Evolutionary conservation across 2,329 filamentous ascomycete species (phyloP).

Genomic region (Sporothrix protearum): DNA sequence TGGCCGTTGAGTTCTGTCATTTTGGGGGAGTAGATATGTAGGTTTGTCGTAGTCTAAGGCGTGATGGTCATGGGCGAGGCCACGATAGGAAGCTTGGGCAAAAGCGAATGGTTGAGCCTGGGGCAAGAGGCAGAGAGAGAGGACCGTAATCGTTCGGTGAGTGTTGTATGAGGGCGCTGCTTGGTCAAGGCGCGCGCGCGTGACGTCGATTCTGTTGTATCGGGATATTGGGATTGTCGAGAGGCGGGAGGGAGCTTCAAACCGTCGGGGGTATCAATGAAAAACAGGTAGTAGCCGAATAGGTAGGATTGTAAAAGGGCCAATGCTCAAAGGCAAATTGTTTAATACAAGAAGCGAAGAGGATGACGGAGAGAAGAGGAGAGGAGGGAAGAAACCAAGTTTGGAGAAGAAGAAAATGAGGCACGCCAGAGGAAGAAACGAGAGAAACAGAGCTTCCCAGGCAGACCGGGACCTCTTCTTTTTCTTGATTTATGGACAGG

Average conservation of each 20-base stretch:
- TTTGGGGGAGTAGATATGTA: slow-evolving; percentile 27
- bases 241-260: neutral
- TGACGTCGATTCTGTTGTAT: neutral
- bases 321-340: slow-evolving; percentile 16
- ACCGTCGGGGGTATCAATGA: slow-evolving; percentile 24
- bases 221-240: neutral
- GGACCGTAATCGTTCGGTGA: neutral
- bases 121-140: neutral
- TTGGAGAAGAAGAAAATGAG: neutral
- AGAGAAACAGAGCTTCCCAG: neutral
- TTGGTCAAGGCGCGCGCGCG: slow-evolving; percentile 9
- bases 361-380: slow-evolving; percentile 4
- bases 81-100: slow-evolving; percentile 8
- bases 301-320: neutral
- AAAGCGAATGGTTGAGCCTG: neutral
- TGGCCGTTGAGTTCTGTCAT: slow-evolving; percentile 51
- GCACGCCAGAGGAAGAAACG: neutral
- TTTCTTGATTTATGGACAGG: slow-evolving; percentile 3
- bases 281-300: neutral
- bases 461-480: slow-evolving; percentile 3
- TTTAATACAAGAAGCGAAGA: slow-evolving; percentile 17
- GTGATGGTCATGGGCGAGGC: slow-evolving; percentile 6
- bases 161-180: neutral
- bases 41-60: neutral
- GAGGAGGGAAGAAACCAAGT: neutral